Percentiles rank a stretch among this genome's conserved stretches.
phyloP scores from a whole-genome alignment of 768 basidiomycete species.

The Pleurotus eryngii region DNA sequence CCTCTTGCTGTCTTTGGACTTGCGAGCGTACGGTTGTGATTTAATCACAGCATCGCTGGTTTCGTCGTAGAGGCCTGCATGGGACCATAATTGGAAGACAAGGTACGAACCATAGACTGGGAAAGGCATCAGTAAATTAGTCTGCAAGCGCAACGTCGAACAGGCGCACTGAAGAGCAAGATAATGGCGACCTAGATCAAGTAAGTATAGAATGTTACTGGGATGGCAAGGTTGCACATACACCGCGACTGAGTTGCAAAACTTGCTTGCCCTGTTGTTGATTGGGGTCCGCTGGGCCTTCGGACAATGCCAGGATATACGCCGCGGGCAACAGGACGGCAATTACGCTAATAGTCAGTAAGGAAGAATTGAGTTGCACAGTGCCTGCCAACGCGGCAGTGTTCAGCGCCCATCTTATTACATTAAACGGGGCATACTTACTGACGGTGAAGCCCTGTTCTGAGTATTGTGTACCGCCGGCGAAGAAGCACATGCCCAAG shows the following conservation, averaged over 20 bases:
- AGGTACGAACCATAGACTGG: constrained; percentile 71
- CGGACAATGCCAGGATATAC: constrained; percentile 48
- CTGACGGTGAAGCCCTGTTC: constrained; percentile 78
- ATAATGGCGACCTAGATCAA: constrained; percentile 63
- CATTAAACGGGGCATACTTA: constrained; percentile 41
- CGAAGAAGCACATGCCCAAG: constrained; percentile 89
- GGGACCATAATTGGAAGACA: constrained; percentile 77
- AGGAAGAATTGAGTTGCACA: constrained; percentile 70
- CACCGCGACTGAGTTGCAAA: constrained; percentile 70
- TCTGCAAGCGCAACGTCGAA: not conserved
- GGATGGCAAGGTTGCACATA: constrained; percentile 28
- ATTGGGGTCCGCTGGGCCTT: constrained; percentile 16
- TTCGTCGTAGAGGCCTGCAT: constrained; percentile 64
- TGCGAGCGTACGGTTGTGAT: constrained; percentile 30
- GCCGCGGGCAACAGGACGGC: constrained; percentile 78
- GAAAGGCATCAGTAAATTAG: not conserved
- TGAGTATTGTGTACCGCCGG: constrained; percentile 72
- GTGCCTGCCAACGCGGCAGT: constrained; percentile 34
- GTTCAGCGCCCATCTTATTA: not conserved
- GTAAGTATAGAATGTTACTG: not conserved
- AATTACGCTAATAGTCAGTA: constrained; percentile 76
- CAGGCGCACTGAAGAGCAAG: constrained; percentile 63
- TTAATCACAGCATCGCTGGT: constrained; percentile 32
- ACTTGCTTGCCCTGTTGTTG: constrained; percentile 43
- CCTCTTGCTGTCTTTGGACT: constrained; percentile 18